Base-by-base conservation (phyloP, 2,329 filamentous ascomycete species). In the Monilinia vaccinii-corymbosi region DNA sequence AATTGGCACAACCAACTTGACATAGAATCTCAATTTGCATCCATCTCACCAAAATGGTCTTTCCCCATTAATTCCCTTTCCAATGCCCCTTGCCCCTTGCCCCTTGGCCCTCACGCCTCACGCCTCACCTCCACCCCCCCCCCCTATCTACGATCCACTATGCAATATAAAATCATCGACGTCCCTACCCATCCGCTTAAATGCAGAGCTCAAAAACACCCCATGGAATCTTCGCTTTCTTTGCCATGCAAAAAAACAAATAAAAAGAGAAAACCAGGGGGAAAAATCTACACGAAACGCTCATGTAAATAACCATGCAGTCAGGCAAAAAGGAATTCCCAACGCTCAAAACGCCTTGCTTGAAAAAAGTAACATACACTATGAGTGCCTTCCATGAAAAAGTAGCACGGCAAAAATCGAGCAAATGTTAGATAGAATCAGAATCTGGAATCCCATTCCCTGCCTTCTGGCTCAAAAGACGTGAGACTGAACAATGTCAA, bases 221-320 rank as follows among this genome's bases (percentile, higher is more conserved):
- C 36, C 51, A 32, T 53, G 51, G 38, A 53, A 44, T 53, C 38
- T 44, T 44, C 38, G 38, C 51, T 44, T 53, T 53, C 38, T 44
- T 32, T 9, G 51, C 38, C 51, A 44, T 18, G 25, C 36, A 18
- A 53, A 42, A 53, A 48, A 32, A 5, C 25, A 6, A 31, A 31
- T 5, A 47, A 47, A 38, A 18, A 3, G 21, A 21, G n/a, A 44
- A 49, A 34, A n/a, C 18, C 10, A 11, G 14, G 18, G 18, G n/a
- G 28, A 49, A 49, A 49, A 53, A 28, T 28, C 25, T 16, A 44
- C 13, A 53, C 44, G 38, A 23, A 44, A 44, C 51, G 25, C 38
- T 44, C 0, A 53, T 32, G 36, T 53, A 25, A 53, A 44, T 23
- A 32, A 53, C 25, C n/a, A 53, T 53, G 51, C 38, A 18, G 18